Conservation (phyloP, 352 stramenopile genomes). For the Globisporangium cederbergense region DNA sequence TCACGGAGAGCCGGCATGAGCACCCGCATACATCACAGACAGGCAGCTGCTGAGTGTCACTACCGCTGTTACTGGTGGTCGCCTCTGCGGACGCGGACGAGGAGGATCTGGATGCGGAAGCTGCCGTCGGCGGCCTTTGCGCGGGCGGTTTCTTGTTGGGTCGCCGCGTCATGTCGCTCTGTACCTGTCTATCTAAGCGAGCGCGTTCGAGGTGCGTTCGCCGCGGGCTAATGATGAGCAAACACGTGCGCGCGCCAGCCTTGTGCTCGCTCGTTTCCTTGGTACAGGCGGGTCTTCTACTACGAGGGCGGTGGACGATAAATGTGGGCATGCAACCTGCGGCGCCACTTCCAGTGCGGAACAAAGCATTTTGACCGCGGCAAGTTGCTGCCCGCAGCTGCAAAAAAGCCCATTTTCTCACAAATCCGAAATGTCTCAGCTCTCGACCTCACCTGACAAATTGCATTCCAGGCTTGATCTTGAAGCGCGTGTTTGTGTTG, state of each 20-base stretch:
- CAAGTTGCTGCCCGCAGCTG: too few species aligned
- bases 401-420: too few species aligned
- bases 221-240: not conserved
- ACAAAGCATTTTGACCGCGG: too few species aligned
- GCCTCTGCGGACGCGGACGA: constrained; percentile 8
- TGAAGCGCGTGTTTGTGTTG: not conserved
- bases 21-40: constrained; percentile 3
- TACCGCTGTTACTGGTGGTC: not conserved
- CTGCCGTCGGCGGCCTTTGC: not conserved
- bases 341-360: too few species aligned
- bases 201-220: not conserved
- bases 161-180: constrained; percentile 3
- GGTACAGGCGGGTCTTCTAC: too few species aligned
- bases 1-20: not conserved
- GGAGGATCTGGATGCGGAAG: not conserved
- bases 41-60: not conserved
- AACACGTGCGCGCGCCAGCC: too few species aligned
- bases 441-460: too few species aligned
- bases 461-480: not conserved
- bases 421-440: too few species aligned
- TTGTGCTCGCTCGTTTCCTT: too few species aligned
- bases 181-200: not conserved
- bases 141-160: not conserved
- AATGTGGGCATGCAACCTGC: too few species aligned
- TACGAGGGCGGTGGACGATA: too few species aligned